A percentile compares a stretch with the other conserved stretches of the same genome.
phyloP scores from a whole-genome alignment of 441 rosid species.

The Euphorbia corollata region DNA sequence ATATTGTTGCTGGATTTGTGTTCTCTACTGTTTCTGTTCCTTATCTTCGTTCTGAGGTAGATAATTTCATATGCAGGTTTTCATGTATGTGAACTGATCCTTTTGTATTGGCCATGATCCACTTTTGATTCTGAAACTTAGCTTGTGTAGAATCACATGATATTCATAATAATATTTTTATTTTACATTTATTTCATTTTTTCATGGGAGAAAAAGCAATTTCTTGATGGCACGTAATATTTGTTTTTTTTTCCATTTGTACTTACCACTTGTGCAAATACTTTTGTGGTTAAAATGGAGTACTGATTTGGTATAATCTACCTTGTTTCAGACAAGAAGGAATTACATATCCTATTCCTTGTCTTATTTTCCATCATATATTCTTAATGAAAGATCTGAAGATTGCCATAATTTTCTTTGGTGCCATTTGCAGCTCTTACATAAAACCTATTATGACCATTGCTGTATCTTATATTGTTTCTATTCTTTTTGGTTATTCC shows the following conservation, averaged over 20 bases:
- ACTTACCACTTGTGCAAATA: conserved; percentile 2
- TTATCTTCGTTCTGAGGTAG: conserved; percentile 89
- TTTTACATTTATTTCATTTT: background rate
- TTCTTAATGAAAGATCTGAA: conserved; percentile 6
- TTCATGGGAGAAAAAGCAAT: background rate
- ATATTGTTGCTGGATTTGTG: conserved; percentile 85
- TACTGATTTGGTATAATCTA: background rate
- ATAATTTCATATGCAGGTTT: conserved; percentile 12
- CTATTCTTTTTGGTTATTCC: conserved; percentile 9
- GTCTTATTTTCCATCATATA: background rate
- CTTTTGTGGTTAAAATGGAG: background rate
- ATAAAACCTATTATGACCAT: background rate
- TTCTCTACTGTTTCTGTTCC: conserved; percentile 86
- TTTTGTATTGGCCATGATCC: background rate
- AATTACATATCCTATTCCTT: background rate
- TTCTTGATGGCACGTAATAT: background rate
- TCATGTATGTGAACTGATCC: background rate
- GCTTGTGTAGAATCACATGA: background rate
- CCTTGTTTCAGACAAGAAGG: background rate
- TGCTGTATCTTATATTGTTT: background rate
- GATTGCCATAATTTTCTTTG: background rate
- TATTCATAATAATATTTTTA: background rate
- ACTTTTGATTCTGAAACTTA: background rate
- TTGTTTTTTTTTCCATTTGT: background rate
- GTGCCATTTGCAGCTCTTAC: background rate